These are phyloP conservation scores for Fusarium tjaetaba DNA, from an alignment of 2,329 filamentous ascomycete genomes.

Conservation along the genomic window DNA sequence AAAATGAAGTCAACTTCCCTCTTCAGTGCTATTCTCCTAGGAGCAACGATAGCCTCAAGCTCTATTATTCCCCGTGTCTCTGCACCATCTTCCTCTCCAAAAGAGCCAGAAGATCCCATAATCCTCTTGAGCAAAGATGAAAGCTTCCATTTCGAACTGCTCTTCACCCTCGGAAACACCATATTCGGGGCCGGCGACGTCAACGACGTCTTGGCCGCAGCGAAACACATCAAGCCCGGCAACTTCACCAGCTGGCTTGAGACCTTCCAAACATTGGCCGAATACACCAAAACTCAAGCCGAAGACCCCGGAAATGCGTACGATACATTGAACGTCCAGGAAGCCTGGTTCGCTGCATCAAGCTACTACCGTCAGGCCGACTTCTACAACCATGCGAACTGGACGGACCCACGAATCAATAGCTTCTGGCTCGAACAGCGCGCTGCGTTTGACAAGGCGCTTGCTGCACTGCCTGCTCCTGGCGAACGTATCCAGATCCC, in stretches of 20 bases:
- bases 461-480: not conserved
- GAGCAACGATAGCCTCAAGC: not conserved
- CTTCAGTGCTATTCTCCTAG: fast-evolving
- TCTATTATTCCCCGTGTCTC: not conserved
- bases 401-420: not conserved
- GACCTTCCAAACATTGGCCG: not conserved
- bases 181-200: not conserved
- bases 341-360: not conserved
- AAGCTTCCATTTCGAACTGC: not conserved
- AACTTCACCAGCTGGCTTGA: not conserved
- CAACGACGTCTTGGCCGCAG: not conserved
- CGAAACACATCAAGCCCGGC: not conserved
- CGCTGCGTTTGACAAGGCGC: not conserved
- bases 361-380: not conserved
- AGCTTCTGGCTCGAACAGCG: not conserved
- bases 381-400: not conserved
- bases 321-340: not conserved
- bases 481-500: not conserved
- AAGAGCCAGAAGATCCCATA: not conserved
- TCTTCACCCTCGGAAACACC: not conserved
- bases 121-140: not conserved
- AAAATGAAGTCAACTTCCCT: not conserved
- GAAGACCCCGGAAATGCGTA: not conserved
- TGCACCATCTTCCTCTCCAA: fast-evolving
- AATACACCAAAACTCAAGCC: not conserved